phyloP scores from a whole-genome alignment of 371 early-diverging fungal genomes.

The Capniomyces stellatus region DNA sequence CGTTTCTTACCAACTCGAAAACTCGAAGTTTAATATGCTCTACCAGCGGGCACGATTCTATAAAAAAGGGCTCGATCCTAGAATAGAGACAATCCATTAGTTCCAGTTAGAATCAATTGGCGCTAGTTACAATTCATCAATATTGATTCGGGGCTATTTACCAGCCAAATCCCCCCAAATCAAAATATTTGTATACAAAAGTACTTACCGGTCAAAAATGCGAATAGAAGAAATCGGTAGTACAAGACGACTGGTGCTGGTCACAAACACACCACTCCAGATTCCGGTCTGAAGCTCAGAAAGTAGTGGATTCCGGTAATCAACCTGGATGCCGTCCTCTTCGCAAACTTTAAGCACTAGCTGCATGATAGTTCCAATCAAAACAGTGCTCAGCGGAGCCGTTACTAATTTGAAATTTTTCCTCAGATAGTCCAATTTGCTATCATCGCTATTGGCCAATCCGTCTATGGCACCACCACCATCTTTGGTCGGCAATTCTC shows the following conservation, averaged over 20 bases:
- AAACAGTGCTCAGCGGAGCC: constrained; percentile 17
- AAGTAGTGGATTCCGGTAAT: constrained; percentile 9
- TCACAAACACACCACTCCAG: constrained; percentile 24
- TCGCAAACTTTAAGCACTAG: constrained; percentile 20
- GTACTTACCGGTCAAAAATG: neutral
- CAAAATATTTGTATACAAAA: no score
- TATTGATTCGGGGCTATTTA: no score
- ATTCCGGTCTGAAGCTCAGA: constrained; percentile 8
- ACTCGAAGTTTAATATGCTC: no score
- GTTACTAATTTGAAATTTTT: constrained; percentile 12
- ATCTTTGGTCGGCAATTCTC: neutral
- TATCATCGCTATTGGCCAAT: neutral
- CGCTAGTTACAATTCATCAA: no score
- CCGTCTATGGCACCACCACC: neutral
- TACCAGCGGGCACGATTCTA: no score
- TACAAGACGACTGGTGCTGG: constrained; percentile 23
- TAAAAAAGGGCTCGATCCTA: no score
- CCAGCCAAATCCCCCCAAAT: no score
- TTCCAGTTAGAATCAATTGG: no score
- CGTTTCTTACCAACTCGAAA: no score
- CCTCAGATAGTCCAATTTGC: constrained; percentile 1
- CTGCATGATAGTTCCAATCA: constrained; percentile 24
- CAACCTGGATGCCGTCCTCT: constrained; percentile 14
- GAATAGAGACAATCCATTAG: no score
- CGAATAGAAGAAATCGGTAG: constrained; percentile 8